Base-by-base conservation (phyloP, 768 basidiomycete species). In the Cystofilobasidium capitatum region DNA sequence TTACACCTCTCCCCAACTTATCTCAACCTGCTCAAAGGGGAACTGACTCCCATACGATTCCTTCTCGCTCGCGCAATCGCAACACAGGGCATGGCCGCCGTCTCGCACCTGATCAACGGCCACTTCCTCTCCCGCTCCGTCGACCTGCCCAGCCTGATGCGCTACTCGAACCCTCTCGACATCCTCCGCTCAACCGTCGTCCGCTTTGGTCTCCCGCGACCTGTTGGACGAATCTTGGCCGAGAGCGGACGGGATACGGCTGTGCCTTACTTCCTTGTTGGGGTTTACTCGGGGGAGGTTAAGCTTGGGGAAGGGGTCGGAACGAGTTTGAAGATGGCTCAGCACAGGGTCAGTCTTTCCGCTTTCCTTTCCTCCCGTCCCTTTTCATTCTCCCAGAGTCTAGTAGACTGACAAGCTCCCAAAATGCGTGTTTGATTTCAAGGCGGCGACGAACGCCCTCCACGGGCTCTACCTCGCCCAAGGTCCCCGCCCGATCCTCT, bases 231-330 rank as follows among this genome's bases (percentile, higher is more conserved):
- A 75, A 77, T 99, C 63, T 79, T 99, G 67, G 91, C 88, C 74
- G 93, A 97, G 77, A 91, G 92, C 0, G 96, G 96, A 74, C 87
- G 92, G 55, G 85, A 85, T 71, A 88, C 90, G 1, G 88, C 89
- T 72, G 86, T 91, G 3, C 93, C 96, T 1, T 82, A 93, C 44
- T 99, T 88, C 76, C 88, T 96, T n/a, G 87, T 94, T n/a, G 96
- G 91, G 22, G 87, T 96, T 68, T 98, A 84, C 71, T 45, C 81
- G 78, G 66, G 89, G 84, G 66, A 62, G 12, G 54, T 75, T 75
- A 84, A 96, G 77, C 83, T 99, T 2, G 91, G 93, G 7, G 93
- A 99, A 78, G 92, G 93, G 17, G 91, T 93, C 74, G 96, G 96
- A 62, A 87, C 85, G 71, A 92, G 89, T 3, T 79, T 97, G 64